Base-by-base conservation (phyloP, 2,329 filamentous ascomycete species). In the Davidsoniella virescens region DNA sequence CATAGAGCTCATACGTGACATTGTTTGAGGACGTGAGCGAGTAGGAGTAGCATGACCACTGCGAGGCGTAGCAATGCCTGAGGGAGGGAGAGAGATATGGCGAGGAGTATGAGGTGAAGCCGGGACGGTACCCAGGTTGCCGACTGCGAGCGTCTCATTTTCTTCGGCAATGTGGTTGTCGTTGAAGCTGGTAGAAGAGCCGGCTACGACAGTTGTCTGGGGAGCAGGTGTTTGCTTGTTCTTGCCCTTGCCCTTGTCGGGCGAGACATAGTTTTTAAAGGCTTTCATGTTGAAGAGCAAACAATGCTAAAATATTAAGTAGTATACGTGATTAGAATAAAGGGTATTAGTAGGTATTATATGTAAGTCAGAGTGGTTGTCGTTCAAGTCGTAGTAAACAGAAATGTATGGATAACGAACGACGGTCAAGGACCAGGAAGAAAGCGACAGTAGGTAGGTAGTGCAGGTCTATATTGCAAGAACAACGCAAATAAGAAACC, bases 261-360 rank as follows among this genome's bases (percentile, higher is more conserved):
- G 49, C 12, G 49, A 44, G 38, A 51, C 18, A 44, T 51, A 51
- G 49, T 25, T 47, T 44, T 51, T 51, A 25, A 51, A 20, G 18
- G 49, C 43, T 25, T 46, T 44, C 49, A 51, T 51, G 7, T 23
- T 51, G 9, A 25, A 42, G 23, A 16, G 42, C 29, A 9, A 8
- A 33, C 12, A 33, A 33, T 9, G 2, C 29, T 33, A 12, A 33
- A 6, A 33, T 33, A 33, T 33, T 33, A 9, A 33, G 12, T 12
- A 29, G 26, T 33, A 9, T 33, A 33, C 12, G 12, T 12, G 20
- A 23, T 23, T 23, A 23, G 20, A 5, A 33, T 33, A 33, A 9
- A 1, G 2, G 29, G 29, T 9, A 33, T 9, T 9, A 33, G 29
- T 9, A 8, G 29, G 12, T 10, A 33, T 33, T 33, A 33, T 9